Base-by-base conservation (phyloP, 1,284 basidiomycete species). In the Pterulicium gracile region DNA sequence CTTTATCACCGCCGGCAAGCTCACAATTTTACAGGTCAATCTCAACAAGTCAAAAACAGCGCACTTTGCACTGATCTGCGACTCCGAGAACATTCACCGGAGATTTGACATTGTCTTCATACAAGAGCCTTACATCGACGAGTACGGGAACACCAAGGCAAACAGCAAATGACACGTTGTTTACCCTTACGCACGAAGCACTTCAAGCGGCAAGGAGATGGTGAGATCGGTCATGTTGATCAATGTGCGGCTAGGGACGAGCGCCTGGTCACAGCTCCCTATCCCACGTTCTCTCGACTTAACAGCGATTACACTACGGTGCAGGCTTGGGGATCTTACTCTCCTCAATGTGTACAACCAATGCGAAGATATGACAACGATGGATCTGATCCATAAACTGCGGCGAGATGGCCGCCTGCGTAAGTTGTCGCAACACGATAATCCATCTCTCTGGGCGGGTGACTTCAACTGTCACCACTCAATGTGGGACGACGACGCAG, bases 381-480 rank as follows among this genome's bases (percentile, higher is more conserved):
- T 64, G 0, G 34, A 48, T 1, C 44, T 46, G 0, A 34, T 61
- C 0, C 39, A 45, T 5, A 15, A 34, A 13, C 32, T 41, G 24
- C 23, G 52, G 20, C 15, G 10, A 27, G 14, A 13, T 41, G n/a
- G 10, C 22, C 0, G 27, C 3, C 4, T 59, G 1, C n/a, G n/a
- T n/a, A n/a, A n/a, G n/a, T n/a, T n/a, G n/a, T n/a, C n/a, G n/a
- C n/a, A n/a, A n/a, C n/a, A n/a, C n/a, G n/a, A n/a, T n/a, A n/a
- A n/a, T n/a, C n/a, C n/a, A n/a, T n/a, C n/a, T n/a, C 23, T 63
- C n/a, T 58, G 56, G 56, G 47, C 57, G 0, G 65, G 63, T 0
- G 64, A 66, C 53, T 66, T 66, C 56, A 67, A 67, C 50, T 50
- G 58, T 0, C 64, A 67, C 47, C 58, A 63, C 51, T 58, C 60